Evolutionary conservation across 306 rosid genomes (phyloP).

Genomic region (Acacia melanoxylon): DNA sequence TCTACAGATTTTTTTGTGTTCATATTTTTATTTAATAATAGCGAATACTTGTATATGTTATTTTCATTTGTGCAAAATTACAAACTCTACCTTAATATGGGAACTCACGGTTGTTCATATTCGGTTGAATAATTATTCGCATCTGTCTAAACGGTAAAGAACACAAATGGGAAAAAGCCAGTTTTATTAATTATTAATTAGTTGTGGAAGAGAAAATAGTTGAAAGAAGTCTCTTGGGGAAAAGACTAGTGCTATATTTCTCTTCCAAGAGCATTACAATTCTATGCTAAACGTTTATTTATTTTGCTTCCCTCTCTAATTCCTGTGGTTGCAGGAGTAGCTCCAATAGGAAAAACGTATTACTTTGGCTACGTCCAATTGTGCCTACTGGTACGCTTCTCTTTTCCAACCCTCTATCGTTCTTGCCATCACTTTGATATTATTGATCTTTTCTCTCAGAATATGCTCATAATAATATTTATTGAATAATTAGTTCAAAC

Average conservation of each 20-base stretch:
- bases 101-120: neutral
- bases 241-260: slow-evolving; percentile 10
- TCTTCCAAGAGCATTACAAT: slow-evolving; percentile 17
- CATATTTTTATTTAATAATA: neutral
- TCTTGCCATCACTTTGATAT: slow-evolving; percentile 1
- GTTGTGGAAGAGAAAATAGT: neutral
- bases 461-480: neutral
- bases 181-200: neutral
- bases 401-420: slow-evolving; percentile 25
- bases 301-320: slow-evolving; percentile 43
- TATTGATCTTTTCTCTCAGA: neutral
- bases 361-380: slow-evolving; percentile 56
- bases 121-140: neutral
- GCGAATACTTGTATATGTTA: neutral
- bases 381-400: slow-evolving; percentile 64
- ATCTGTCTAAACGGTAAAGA: neutral
- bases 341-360: slow-evolving; percentile 52
- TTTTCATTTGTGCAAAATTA: neutral
- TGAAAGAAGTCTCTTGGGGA: slow-evolving; percentile 7
- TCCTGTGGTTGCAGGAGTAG: slow-evolving; percentile 70
- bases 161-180: neutral
- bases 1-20: slow-evolving; percentile 13
- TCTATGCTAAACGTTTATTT: slow-evolving; percentile 18
- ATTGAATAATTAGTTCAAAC: neutral
- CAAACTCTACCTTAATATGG: neutral